These are phyloP conservation scores for Flaveria bidentis DNA, from an alignment of 129 eudicot species.

Conservation along the genomic window DNA sequence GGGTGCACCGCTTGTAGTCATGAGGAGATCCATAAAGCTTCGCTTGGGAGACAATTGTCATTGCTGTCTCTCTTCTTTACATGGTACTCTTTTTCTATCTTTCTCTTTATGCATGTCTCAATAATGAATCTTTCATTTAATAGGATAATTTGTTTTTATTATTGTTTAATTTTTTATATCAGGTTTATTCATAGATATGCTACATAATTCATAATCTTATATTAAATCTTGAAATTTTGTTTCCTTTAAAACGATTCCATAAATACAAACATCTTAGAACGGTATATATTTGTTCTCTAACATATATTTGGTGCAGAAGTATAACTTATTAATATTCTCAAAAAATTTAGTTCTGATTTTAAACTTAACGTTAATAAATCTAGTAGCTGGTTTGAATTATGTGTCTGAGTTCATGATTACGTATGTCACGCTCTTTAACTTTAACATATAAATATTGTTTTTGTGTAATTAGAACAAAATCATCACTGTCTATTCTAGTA, in stretches of 20 bases:
- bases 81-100: constrained; percentile 43
- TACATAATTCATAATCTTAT: neutral
- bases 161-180: neutral
- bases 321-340: neutral
- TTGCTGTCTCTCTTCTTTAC: constrained; percentile 64
- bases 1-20: constrained; percentile 59
- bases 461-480: neutral
- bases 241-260: neutral
- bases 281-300: neutral
- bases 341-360: neutral
- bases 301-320: neutral
- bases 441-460: neutral
- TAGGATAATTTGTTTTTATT: neutral
- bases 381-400: too few relatives aligned
- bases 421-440: too few relatives aligned
- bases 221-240: neutral
- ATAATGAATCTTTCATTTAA: neutral
- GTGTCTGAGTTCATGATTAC: too few relatives aligned
- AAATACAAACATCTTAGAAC: neutral
- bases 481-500: neutral
- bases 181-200: neutral
- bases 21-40: constrained; percentile 54
- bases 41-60: constrained; percentile 68
- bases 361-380: too few relatives aligned
- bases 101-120: neutral